Percentiles rank a stretch among this genome's conserved stretches.
Conservation (phyloP, 805 yeast species). For the Kuraishia ogatae region DNA sequence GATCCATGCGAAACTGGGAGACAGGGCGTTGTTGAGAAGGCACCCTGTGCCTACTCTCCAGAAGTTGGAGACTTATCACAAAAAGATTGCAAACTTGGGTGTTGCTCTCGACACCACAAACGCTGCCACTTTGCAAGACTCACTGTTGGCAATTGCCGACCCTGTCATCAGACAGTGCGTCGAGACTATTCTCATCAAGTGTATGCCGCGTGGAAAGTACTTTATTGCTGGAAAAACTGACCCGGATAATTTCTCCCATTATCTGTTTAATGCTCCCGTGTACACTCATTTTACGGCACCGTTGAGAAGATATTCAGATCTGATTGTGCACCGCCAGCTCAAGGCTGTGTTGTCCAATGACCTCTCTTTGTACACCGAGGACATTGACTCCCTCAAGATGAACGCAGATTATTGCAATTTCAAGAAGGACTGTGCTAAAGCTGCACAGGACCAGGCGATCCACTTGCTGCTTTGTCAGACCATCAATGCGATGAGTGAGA, state of each 20-base stretch:
- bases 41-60: conserved; percentile 78
- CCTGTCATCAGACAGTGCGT: conserved; percentile 58
- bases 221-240: conserved; percentile 84
- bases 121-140: conserved; percentile 61
- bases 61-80: conserved; percentile 71
- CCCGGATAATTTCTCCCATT: conserved; percentile 70
- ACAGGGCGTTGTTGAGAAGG: conserved; percentile 75
- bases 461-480: conserved; percentile 81
- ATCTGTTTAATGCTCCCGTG: conserved; percentile 71
- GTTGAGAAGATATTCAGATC: conserved; percentile 83
- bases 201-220: conserved; percentile 80
- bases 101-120: conserved; percentile 65
- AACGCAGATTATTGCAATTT: conserved; percentile 90
- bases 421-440: conserved; percentile 88
- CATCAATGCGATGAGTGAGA: conserved; percentile 60
- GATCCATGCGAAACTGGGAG: conserved; percentile 69
- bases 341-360: conserved; percentile 47
- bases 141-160: conserved; percentile 58
- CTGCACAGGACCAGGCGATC: conserved; percentile 91
- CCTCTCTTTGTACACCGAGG: conserved; percentile 35
- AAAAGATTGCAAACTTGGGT: conserved; percentile 59
- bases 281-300: conserved; percentile 96
- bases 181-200: conserved; percentile 72
- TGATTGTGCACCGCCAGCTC: conserved; percentile 87
- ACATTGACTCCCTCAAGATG: conserved; percentile 64